Base-by-base conservation (phyloP, 202 grass and related monocot genomes). In the Saccharum hybrid region DNA sequence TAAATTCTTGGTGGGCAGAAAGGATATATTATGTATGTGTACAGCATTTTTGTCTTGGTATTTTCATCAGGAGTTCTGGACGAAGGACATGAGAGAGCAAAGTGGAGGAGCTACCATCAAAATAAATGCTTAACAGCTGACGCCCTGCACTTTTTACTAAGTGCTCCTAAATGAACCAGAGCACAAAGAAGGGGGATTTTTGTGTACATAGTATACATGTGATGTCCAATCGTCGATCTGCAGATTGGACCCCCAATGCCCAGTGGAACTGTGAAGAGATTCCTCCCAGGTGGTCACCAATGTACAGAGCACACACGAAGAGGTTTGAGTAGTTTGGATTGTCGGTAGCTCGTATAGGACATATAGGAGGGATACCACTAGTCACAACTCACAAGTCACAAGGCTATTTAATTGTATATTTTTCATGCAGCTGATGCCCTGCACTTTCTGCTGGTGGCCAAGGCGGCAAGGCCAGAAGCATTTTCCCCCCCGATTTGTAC, bases 31-130 rank as follows among this genome's bases (percentile, higher is more conserved):
- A 83, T 80, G 42, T 86, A 64, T 49, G n/a, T 89, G 86, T 89
- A 81, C 80, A 92, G 64, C 78, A 90, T 81, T 89, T 92, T 89
- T 89, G 66, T 78, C 52, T 66, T 82, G 4, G 66, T 73, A 71
- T 86, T 40, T 88, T 85, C 76, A 81, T 63, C 60, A 14, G 60
- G 23, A 30, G 10, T 57, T 74, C 41, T 48, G 59, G 80, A 72
- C 66, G 30, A 84, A 56, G 23, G 40, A 71, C 23, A 82, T 6
- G 49, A 57, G 23, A 84, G 18, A 49, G 36, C 56, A 81, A 85
- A 63, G 74, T 11, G 39, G 33, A 69, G 26, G 74, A 61, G 54
- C 68, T 71, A 49, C 39, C 23, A 59, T 45, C 19, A 33, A 51
- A 51, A 51, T 51, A 51, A 82, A 11, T 63, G 51, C 15, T 72